Percentiles rank a stretch among this genome's conserved stretches.
Conservation (phyloP, 1,284 basidiomycete species). For the Grifola frondosa region DNA sequence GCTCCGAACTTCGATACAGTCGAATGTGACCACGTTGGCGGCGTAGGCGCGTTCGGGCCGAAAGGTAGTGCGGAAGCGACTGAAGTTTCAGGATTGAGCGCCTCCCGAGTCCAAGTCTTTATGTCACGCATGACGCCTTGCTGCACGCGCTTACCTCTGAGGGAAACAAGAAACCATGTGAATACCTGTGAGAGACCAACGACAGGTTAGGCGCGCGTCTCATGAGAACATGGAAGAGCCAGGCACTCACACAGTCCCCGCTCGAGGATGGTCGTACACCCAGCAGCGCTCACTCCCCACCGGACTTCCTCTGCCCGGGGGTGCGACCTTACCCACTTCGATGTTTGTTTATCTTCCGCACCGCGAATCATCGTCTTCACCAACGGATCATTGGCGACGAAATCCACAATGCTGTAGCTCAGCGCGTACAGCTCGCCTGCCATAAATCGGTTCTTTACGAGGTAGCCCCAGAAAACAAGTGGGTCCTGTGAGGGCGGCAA, state of each 20-base stretch:
- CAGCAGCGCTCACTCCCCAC: constrained; percentile 94
- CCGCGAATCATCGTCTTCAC: constrained; percentile 74
- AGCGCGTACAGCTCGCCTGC: constrained; percentile 94
- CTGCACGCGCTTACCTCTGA: constrained; percentile 79
- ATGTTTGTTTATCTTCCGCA: constrained; percentile 94
- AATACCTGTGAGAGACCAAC: constrained; percentile 55
- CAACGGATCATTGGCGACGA: constrained; percentile 74
- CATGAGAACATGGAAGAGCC: neutral
- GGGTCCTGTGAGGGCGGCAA: constrained; percentile 49
- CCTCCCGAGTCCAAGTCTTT: constrained; percentile 20
- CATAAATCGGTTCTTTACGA: constrained; percentile 95
- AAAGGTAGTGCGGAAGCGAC: constrained; percentile 11
- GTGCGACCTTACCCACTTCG: constrained; percentile 91
- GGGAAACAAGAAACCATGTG: constrained; percentile 97
- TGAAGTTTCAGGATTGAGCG: constrained; percentile 12
- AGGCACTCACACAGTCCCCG: constrained; percentile 78
- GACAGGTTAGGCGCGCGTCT: neutral
- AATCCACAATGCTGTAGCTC: constrained; percentile 88
- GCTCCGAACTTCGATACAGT: constrained; percentile 85
- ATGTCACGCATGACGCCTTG: constrained; percentile 35
- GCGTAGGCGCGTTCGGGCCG: constrained; percentile 38
- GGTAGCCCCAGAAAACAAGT: constrained; percentile 92
- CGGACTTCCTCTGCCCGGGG: constrained; percentile 79
- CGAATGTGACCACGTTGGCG: constrained; percentile 71
- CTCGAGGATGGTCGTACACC: constrained; percentile 97